These are phyloP conservation scores for Noccaea bulbosa DNA, from an alignment of 345 rosid genomes.

Conservation along the genomic window DNA sequence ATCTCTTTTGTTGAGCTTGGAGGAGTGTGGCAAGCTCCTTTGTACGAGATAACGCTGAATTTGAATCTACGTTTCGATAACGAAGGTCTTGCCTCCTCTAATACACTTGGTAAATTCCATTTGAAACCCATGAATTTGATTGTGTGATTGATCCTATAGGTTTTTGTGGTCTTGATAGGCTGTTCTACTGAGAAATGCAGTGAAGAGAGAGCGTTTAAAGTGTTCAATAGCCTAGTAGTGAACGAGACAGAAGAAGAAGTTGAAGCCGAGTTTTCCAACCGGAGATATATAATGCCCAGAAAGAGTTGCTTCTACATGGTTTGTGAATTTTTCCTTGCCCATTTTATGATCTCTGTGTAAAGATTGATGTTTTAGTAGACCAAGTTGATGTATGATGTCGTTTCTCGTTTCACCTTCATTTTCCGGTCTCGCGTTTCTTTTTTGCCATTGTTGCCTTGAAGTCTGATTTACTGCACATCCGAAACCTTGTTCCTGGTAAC, in stretches of 20 bases:
- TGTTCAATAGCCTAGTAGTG: conserved; percentile 59
- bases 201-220: conserved; percentile 52
- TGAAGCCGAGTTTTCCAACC: conserved; percentile 63
- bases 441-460: conserved; percentile 42
- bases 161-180: conserved; percentile 42
- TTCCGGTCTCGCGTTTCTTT: conserved; percentile 36
- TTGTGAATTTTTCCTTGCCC: conserved; percentile 4
- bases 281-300: conserved; percentile 59
- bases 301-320: conserved; percentile 91
- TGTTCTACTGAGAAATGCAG: conserved; percentile 8
- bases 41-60: conserved; percentile 64
- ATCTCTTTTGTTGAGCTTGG: conserved; percentile 68
- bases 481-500: conserved; percentile 81
- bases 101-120: not conserved
- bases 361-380: not conserved
- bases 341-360: conserved; percentile 7
- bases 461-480: conserved; percentile 88
- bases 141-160: not conserved
- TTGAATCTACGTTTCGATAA: conserved; percentile 33
- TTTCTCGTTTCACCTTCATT: conserved; percentile 16
- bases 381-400: conserved; percentile 12
- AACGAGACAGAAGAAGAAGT: conserved; percentile 61
- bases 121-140: not conserved
- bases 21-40: conserved; percentile 77
- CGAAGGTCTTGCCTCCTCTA: conserved; percentile 40